Conservation (phyloP, 495 filamentous ascomycete species). For the Xylaria curta region DNA sequence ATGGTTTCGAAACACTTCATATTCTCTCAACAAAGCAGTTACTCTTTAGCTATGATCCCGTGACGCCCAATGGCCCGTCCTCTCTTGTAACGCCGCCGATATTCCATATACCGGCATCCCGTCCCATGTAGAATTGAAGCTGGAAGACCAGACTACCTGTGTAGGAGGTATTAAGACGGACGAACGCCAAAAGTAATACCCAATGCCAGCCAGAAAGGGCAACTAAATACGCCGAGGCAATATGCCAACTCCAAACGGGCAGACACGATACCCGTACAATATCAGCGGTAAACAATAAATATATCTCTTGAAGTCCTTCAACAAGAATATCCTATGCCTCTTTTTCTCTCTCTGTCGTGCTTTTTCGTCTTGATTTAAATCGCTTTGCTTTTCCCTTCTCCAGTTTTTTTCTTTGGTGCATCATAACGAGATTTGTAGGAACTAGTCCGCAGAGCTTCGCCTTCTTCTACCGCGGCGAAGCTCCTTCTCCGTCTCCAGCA, state of each 20-base stretch:
- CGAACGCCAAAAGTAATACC: background rate
- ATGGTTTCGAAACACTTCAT: background rate
- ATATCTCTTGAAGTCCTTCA: background rate
- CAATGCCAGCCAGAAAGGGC: background rate
- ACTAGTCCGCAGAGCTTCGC: conserved; percentile 39
- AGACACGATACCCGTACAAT: background rate
- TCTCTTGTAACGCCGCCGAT: conserved; percentile 1
- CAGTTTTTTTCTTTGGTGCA: background rate
- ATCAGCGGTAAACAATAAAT: background rate
- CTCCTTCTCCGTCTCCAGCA: conserved; percentile 70
- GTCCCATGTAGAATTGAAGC: background rate
- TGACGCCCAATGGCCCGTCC: background rate
- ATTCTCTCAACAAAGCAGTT: background rate
- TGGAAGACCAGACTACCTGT: background rate
- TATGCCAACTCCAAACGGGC: background rate
- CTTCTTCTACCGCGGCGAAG: conserved; percentile 55
- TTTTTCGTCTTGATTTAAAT: background rate
- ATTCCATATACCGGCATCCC: conserved; percentile 3
- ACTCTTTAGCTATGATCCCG: background rate
- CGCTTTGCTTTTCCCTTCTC: background rate
- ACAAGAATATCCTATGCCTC: background rate
- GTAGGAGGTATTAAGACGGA: background rate
- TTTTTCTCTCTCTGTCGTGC: background rate
- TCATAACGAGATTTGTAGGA: background rate
- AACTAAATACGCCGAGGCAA: background rate